Conservation (phyloP, 192 early-diverging fungal species). For the Phlyctochytrium planicorne region DNA sequence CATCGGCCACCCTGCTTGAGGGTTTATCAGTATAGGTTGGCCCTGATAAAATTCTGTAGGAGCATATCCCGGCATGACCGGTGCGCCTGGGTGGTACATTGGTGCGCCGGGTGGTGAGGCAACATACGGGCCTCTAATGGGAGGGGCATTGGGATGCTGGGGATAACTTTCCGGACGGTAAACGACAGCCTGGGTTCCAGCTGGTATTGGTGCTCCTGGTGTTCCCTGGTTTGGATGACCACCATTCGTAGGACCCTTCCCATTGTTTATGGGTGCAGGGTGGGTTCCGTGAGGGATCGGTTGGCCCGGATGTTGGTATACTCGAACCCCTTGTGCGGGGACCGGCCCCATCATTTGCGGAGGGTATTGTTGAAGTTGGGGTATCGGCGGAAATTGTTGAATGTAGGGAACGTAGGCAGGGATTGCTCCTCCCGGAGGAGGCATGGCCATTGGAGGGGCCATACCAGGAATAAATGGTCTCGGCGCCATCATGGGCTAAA, state of each 20-base stretch:
- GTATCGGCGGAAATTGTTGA: slow-evolving; percentile 16
- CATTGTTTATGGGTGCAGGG: neutral
- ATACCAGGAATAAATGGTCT: slow-evolving; percentile 28
- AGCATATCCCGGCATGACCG: neutral
- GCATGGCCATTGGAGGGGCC: slow-evolving; percentile 16
- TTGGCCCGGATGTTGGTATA: slow-evolving; percentile 11
- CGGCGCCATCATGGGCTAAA: slow-evolving; percentile 21
- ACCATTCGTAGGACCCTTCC: neutral
- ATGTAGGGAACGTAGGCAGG: slow-evolving; percentile 26
- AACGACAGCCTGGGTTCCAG: neutral
- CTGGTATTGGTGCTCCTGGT: neutral
- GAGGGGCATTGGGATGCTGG: neutral
- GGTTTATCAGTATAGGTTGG: neutral
- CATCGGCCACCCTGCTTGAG: neutral
- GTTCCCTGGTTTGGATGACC: neutral
- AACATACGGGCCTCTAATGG: neutral
- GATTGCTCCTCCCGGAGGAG: slow-evolving; percentile 9
- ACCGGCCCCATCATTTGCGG: slow-evolving; percentile 29
- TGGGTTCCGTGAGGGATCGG: neutral
- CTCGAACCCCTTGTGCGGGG: neutral
- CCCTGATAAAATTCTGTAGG: neutral
- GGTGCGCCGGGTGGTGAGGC: neutral
- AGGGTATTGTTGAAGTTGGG: slow-evolving; percentile 16
- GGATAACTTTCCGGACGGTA: neutral
- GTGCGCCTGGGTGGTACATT: neutral